Percentiles rank a stretch among this genome's conserved stretches.
Evolutionary conservation across 306 rosid genomes (phyloP).

Genomic region (Quercus aquifolioides): DNA sequence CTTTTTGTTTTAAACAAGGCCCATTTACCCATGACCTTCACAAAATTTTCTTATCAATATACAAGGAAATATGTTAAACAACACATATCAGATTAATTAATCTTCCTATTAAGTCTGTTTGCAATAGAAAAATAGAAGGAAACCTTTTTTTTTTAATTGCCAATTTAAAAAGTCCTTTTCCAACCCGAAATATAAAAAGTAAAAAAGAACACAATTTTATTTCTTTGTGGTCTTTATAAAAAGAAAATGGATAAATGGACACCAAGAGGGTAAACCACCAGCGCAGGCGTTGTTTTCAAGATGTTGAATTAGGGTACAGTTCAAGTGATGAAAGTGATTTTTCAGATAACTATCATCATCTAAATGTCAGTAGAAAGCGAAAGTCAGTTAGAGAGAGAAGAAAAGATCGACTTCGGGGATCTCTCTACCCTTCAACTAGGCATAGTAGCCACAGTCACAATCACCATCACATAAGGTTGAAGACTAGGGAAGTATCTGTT

Average conservation of each 20-base stretch:
- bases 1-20: too few species aligned
- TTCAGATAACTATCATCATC: background rate
- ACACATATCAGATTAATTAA: too few species aligned
- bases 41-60: too few species aligned
- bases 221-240: too few species aligned
- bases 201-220: too few species aligned
- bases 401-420: background rate
- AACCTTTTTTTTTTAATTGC: too few species aligned
- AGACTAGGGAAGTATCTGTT: background rate
- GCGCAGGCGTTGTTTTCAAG: conserved; percentile 16
- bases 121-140: too few species aligned
- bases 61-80: too few species aligned
- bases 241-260: background rate
- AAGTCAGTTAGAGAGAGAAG: conserved; percentile 17
- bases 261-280: conserved; percentile 34
- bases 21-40: too few species aligned
- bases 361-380: conserved; percentile 12
- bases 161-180: too few species aligned
- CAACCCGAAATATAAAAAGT: too few species aligned
- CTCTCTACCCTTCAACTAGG: background rate
- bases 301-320: conserved; percentile 36
- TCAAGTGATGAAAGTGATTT: conserved; percentile 24
- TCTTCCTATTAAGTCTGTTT: too few species aligned
- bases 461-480: conserved; percentile 7
- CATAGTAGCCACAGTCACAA: background rate